These are phyloP conservation scores for Umbilicus rupestris DNA, from an alignment of 164 flowering plant genomes.

Conservation along the genomic window DNA sequence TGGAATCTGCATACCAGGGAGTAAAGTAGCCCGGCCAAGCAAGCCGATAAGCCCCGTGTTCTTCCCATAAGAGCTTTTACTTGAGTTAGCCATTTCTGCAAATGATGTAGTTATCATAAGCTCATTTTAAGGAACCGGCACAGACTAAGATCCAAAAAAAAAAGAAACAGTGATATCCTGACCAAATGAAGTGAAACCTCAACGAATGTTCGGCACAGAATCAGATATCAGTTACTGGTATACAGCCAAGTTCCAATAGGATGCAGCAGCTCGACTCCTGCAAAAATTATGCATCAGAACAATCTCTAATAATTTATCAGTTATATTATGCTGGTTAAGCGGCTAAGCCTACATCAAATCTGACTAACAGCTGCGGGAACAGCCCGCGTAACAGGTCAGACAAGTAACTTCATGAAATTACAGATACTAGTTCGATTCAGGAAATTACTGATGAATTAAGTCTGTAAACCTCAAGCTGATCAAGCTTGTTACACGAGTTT, in stretches of 20 bases:
- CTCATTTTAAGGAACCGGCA: not conserved
- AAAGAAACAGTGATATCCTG: not conserved
- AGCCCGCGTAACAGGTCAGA: too few species aligned
- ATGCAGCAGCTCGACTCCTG: not conserved
- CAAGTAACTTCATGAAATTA: not conserved
- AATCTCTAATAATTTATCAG: too few species aligned
- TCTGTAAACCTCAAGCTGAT: too few species aligned
- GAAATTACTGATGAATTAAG: not conserved
- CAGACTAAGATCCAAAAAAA: not conserved
- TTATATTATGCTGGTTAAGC: too few species aligned
- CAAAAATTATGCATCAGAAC: not conserved
- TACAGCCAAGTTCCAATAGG: not conserved
- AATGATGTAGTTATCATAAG: not conserved
- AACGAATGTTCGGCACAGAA: not conserved
- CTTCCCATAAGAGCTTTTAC: slow-evolving; percentile 42
- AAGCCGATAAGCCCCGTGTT: slow-evolving; percentile 28
- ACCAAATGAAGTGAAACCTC: not conserved
- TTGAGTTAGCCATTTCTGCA: slow-evolving; percentile 9
- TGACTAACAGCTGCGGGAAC: too few species aligned
- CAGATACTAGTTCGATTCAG: not conserved
- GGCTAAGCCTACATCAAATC: too few species aligned
- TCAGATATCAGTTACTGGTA: not conserved
- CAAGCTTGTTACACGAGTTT: not conserved
- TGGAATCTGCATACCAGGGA: slow-evolving; percentile 33
- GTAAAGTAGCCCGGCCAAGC: slow-evolving; percentile 23